Conservation (phyloP, 2,329 filamentous ascomycete species). For the Aspergillus felis region DNA sequence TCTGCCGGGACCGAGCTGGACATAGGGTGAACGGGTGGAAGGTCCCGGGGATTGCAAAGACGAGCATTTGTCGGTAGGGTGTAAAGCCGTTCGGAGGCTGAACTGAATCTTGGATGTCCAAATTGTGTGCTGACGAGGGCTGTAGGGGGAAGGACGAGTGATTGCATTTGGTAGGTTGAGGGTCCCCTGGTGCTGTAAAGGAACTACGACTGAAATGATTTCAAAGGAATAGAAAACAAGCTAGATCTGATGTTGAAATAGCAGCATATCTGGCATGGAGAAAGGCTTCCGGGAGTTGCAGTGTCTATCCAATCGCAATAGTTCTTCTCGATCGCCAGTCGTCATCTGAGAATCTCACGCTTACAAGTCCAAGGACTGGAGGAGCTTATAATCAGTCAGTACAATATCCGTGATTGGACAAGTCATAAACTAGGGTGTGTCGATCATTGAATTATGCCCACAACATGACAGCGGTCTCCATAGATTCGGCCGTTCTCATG, state of each 20-base stretch:
- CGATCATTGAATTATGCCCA: constrained; percentile 31
- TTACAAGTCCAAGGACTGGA: constrained; percentile 19
- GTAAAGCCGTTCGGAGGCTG: constrained; percentile 32
- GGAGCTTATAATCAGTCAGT: constrained; percentile 34
- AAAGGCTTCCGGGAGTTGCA: constrained; percentile 3
- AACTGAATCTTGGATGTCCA: constrained; percentile 32
- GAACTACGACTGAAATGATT: constrained; percentile 2
- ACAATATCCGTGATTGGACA: constrained; percentile 31
- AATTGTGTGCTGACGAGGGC: constrained; percentile 35
- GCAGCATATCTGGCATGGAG: constrained; percentile 27
- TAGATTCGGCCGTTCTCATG: constrained; percentile 32
- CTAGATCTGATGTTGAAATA: constrained; percentile 15
- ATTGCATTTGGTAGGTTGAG: constrained; percentile 35
- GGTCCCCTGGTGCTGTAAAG: constrained; percentile 7
- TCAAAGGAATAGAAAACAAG: constrained; percentile 24
- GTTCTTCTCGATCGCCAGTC: constrained; percentile 22
- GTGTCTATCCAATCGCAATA: constrained; percentile 13
- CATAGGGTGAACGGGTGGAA: constrained; percentile 41
- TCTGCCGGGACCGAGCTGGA: constrained; percentile 39
- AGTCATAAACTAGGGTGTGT: constrained; percentile 36
- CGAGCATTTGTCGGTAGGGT: constrained; percentile 35
- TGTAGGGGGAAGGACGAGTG: constrained; percentile 37
- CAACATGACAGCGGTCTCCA: constrained; percentile 37
- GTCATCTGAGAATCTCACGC: constrained; percentile 18
- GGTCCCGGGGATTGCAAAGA: constrained; percentile 37